Evolutionary conservation across 306 rosid species (phyloP).

Genomic region (Gillenia trifoliata): DNA sequence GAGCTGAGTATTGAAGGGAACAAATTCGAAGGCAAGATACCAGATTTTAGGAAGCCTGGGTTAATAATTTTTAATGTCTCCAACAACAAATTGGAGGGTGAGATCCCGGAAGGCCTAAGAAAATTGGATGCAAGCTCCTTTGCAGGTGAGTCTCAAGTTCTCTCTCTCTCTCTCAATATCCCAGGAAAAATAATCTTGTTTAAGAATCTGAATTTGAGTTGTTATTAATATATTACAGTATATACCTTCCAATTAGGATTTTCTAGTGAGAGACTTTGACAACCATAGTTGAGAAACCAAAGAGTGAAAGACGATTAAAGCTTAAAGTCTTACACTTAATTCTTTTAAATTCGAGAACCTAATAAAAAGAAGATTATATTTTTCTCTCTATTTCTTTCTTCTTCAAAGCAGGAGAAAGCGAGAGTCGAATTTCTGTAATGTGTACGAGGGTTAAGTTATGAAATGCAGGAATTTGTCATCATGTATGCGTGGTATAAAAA

Average conservation of each 20-base stretch:
- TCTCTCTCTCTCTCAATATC: neutral
- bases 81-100: constrained; percentile 52
- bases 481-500: too few relatives aligned
- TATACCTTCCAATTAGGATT: neutral
- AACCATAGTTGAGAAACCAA: neutral
- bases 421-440: neutral
- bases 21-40: constrained; percentile 53
- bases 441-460: neutral
- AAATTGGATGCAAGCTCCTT: constrained; percentile 32
- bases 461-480: too few relatives aligned
- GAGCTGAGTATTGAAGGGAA: constrained; percentile 59
- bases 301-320: too few relatives aligned
- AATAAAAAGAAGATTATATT: neutral
- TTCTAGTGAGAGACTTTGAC: neutral
- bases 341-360: too few relatives aligned
- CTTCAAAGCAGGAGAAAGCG: neutral
- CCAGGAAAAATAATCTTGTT: neutral
- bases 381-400: neutral
- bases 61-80: constrained; percentile 36
- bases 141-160: constrained; percentile 37
- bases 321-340: too few relatives aligned
- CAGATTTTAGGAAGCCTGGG: constrained; percentile 29
- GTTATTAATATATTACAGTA: neutral
- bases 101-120: constrained; percentile 40
- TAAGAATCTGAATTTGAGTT: neutral